Evolutionary conservation across 345 rosid genomes (phyloP), one percentile per base, ranked within the genome.

Genomic region (Erysimum cheiranthoides): DNA sequence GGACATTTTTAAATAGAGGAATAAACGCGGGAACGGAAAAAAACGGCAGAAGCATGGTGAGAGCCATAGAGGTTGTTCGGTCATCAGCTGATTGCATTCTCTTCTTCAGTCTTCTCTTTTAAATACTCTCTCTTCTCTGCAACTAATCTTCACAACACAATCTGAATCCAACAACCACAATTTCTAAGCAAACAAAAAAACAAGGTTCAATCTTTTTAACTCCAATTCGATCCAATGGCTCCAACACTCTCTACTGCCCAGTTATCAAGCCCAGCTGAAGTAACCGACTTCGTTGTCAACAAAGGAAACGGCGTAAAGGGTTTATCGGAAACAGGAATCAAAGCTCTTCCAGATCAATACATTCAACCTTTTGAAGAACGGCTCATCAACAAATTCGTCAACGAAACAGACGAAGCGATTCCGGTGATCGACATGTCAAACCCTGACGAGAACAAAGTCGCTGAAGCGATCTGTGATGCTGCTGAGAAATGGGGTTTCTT

Each of bases 401-500:
- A 78, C 9, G 65, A 72, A 8, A 78, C 78, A 31, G 68, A 40
- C 39, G 82, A 68, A 38, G 79, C 84, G 3, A 82, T 84, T 7
- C 86, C 90, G 0, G 76, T 86, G 0, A 82, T 84, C 28, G 86
- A 86, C 43, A 81, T 86, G 79, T 80, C 85, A 2, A 54, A 82
- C 3, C 80, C 71, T 30, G 79, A 84, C 2, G 85, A 82, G 56
- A 18, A 54, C 0, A 68, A 25, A 30, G 72, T 82, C 28, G 84
- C 85, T 17, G 65, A 81, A 38, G 84, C 84, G 1, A 68, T 84
- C 5, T 77, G 87, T 36, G 81, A 82, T 4, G 90, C 90, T 31
- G 86, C 86, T 12, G 84, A 81, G 80, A 79, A 66, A 40, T 86
- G 84, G 84, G 89, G 90, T 4, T 82, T 79, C 74, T 84, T 86